Evolutionary conservation across 2,329 filamentous ascomycete species (phyloP).

Genomic region (Zymoseptoria ardabiliae): DNA sequence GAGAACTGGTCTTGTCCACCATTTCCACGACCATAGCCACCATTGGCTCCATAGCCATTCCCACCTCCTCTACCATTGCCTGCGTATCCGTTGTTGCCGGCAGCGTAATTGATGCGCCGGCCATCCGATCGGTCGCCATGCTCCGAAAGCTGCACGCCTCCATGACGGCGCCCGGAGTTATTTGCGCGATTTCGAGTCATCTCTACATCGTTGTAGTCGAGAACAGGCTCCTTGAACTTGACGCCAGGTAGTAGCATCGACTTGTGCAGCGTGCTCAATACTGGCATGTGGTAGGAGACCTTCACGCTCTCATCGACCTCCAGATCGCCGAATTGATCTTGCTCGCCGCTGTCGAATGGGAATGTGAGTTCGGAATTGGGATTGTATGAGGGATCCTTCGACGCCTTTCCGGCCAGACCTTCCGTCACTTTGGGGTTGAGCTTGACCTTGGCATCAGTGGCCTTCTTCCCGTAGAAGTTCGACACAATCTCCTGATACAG

Average conservation of each 20-base stretch:
- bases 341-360: conserved; percentile 34
- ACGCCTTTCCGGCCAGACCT: conserved; percentile 71
- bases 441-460: conserved; percentile 57
- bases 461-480: conserved; percentile 89
- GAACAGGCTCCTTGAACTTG: conserved; percentile 60
- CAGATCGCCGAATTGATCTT: conserved; percentile 58
- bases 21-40: conserved; percentile 20
- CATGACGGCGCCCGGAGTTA: conserved; percentile 60
- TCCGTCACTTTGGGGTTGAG: conserved; percentile 69
- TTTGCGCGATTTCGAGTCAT: conserved; percentile 59
- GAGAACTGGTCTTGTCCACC: conserved; percentile 12
- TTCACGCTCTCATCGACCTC: conserved; percentile 82
- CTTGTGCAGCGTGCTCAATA: conserved; percentile 67
- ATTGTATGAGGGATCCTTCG: conserved; percentile 75
- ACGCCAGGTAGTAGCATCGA: conserved; percentile 88
- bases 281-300: conserved; percentile 81
- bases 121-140: conserved; percentile 40
- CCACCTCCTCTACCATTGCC: conserved; percentile 16
- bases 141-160: conserved; percentile 56
- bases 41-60: conserved; percentile 19
- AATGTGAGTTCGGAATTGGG: conserved; percentile 63
- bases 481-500: conserved; percentile 78
- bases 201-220: conserved; percentile 71
- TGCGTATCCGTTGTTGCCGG: conserved; percentile 21
- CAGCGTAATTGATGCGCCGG: conserved; percentile 49